These are phyloP conservation scores for Microsporum ferrugineum DNA, from an alignment of 2,329 filamentous ascomycete species.

Conservation along the genomic window DNA sequence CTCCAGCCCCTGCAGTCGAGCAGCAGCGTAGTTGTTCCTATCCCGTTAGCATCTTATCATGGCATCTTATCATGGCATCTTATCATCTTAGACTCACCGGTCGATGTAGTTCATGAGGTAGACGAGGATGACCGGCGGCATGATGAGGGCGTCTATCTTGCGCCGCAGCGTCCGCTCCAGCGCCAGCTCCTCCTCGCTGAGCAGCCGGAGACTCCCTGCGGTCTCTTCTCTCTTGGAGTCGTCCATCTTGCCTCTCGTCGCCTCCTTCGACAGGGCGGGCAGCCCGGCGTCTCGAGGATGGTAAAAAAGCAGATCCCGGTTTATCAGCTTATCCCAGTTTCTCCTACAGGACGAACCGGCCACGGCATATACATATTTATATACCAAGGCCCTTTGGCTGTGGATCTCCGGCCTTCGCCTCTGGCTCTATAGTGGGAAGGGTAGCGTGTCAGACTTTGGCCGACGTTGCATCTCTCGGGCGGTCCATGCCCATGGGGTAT, in stretches of 20 bases:
- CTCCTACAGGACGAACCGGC: neutral
- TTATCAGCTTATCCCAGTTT: neutral
- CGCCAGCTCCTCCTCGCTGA: slow-evolving; percentile 22
- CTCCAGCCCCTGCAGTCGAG: slow-evolving; percentile 34
- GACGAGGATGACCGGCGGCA: slow-evolving; percentile 32
- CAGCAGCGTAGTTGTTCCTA: slow-evolving; percentile 39
- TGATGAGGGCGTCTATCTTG: slow-evolving; percentile 29
- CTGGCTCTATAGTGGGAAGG: too few species aligned
- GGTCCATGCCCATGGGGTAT: too few species aligned
- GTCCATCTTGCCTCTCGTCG: neutral
- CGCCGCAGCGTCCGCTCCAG: slow-evolving; percentile 29
- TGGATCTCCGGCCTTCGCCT: too few species aligned
- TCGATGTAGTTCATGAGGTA: slow-evolving; percentile 39
- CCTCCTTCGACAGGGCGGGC: neutral
- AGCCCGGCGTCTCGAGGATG: too few species aligned
- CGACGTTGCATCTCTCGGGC: too few species aligned
- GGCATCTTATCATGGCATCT: too few species aligned
- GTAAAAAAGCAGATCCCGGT: too few species aligned
- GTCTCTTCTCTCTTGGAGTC: neutral
- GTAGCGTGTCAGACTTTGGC: too few species aligned
- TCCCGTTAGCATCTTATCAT: neutral
- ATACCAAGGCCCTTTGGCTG: too few species aligned
- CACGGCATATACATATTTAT: neutral
- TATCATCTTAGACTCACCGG: slow-evolving; percentile 22
- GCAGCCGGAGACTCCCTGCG: neutral